Base-by-base conservation (phyloP, 768 basidiomycete genomes). In the Boletus subcaerulescens region DNA sequence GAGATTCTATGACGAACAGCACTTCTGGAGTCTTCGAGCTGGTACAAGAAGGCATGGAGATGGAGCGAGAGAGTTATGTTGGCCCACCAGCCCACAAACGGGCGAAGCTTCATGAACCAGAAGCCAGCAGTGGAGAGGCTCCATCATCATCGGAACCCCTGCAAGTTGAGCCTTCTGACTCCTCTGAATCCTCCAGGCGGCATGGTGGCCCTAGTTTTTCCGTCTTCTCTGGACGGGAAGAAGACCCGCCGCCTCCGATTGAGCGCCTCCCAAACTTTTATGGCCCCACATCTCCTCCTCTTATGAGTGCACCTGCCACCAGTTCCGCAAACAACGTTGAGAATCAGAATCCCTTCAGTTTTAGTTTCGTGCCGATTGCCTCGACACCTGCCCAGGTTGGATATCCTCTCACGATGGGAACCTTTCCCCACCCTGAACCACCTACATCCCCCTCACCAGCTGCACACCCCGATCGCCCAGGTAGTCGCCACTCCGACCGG, bases 21-120 rank as follows among this genome's bases (percentile, higher is more conserved):
- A 60, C 75, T 20, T 69, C 74, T 2, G 77, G 70, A 48, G 66
- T 74, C 11, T 67, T 73, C 7, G 82, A 81, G 51, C 70, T 71
- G 26, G 76, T 68, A n/a, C 68, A 76, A 52, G 76, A 76, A 46
- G 76, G 66, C 12, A 60, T 68, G 22, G 76, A 77, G 55, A 66
- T 60, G 18, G 79, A 76, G 51, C 62, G 71, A 11, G 70, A 72
- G n/a, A 73, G 64, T 48, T 66, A 63, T 47, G 74, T 75, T 18
- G 51, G 73, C 26, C 77, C 75, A 31, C 82, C 80, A 9, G 71
- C 65, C 44, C 82, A 80, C 60, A 89, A 89, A 63, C 79, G 82
- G 24, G 64, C 73, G 4, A 86, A 73, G 50, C 53, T 72, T 26
- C 61, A 65, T 26, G 63, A 63, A 45, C 43, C 31, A 68, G 67